phyloP scores from a whole-genome alignment of 164 flowering plant species.

The Macadamia tetraphylla region DNA sequence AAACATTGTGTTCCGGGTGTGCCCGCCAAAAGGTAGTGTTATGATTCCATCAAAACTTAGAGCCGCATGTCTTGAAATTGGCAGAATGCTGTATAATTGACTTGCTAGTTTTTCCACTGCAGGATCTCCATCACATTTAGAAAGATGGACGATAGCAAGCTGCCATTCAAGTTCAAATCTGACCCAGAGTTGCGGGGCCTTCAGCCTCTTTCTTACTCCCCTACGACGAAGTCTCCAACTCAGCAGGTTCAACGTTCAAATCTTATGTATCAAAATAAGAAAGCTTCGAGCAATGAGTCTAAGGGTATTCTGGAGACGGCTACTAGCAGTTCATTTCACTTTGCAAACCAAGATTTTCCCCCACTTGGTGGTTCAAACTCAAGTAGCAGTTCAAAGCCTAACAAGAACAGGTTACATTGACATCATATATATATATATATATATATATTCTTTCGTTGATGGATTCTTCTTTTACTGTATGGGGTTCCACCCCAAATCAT shows the following conservation, averaged over 20 bases:
- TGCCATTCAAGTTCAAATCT: conserved; percentile 29
- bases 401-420: not conserved
- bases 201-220: conserved; percentile 15
- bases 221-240: not conserved
- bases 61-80: not conserved
- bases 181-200: conserved; percentile 39
- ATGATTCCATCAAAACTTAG: not conserved
- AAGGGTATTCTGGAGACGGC: not conserved
- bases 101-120: not conserved
- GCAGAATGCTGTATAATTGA: not conserved
- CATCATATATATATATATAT: no score
- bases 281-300: not conserved
- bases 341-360: conserved; percentile 32
- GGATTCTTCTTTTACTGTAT: no score
- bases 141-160: conserved; percentile 42
- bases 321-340: not conserved
- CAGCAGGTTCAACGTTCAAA: conserved; percentile 5
- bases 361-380: conserved; percentile 24
- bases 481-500: no score
- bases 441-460: no score
- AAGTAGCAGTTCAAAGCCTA: not conserved
- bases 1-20: conserved; percentile 59
- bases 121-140: conserved; percentile 53
- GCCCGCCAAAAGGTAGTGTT: conserved; percentile 39
- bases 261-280: not conserved